Base-by-base conservation (phyloP, 768 basidiomycete species). In the Xerocomellus chrysenteron region DNA sequence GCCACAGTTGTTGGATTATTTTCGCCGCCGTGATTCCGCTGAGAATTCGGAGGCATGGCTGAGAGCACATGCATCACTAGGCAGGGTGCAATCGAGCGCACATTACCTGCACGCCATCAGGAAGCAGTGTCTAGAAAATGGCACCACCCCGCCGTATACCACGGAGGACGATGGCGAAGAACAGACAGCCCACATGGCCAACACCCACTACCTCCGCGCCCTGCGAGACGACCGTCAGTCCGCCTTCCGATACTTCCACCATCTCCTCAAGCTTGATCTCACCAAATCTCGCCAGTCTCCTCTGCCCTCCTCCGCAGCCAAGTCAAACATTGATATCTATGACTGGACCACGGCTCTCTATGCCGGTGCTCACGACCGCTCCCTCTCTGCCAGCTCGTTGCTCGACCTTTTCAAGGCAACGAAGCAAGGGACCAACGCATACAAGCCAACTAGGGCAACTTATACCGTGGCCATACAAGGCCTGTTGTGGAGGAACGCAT, bases 401-500 rank as follows among this genome's bases (percentile, higher is more conserved):
- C 59, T 81, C 28, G 55, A 63, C 0, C 64, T 79, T 28, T 81
- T 80, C 59, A 57, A 72, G 19, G 67, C 69, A n/a, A 63, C 72
- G 5, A 65, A 63, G 3, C 57, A 63, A 16, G 59, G 57, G 36
- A 65, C 67, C n/a, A 60, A 42, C 46, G 52, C 65, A 19, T 69
- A 80, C 24, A 71, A 68, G 28, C 77, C 80, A 0, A 81, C 75
- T 3, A 69, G 76, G 13, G 78, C 73, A 0, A 78, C 84, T 0
- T 80, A 84, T 61, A 84, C 82, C 19, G 69, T 82, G 30, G 68
- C 84, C 55, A 75, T 88, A 40, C 78, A 78, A 32, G 85, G 80
- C 1, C 70, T 88, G 9, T 60, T 85, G 13, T 68, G 71, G 12
- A 80, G 80, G 46, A 60, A 71, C 28, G 75, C 76, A 14, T 70